Evolutionary conservation across 2,329 filamentous ascomycete genomes (phyloP), one percentile per base, ranked within the genome.

Genomic region (Fusarium pininemorale): DNA sequence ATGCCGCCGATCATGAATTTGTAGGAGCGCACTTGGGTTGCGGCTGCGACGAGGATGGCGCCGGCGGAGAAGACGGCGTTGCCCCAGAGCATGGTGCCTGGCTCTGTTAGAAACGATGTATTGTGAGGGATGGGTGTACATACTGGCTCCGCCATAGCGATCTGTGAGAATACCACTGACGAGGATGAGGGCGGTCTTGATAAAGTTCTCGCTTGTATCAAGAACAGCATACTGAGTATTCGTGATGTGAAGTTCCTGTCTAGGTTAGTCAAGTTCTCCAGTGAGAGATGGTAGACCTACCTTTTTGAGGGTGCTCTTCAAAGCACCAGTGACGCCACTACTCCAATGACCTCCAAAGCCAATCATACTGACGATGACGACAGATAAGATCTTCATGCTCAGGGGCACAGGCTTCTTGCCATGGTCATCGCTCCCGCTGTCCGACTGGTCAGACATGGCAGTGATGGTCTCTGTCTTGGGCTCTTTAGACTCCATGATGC

Each of bases 261-360:
- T 24, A 63, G 20, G 39, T 39, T 57, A 53, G 50, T 30, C n/a
- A 54, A 32, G n/a, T 11, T 20, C 9, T 15, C 5, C 1, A 1
- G 2, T 3, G 1, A 2, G 22, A 15, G 9, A 22, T 4, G 39
- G 9, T 3, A 44, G 37, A 55, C 59, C 5, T 71, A 70, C 80
- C 84, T 90, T 90, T 72, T 91, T 91, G 32, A 91, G 78, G 0
- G 88, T 90, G 24, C 83, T 88, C 77, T 91, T 91, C 85, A 91
- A 87, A 3, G 89, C 89, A 15, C 87, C 87, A 0, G 88, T 90
- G 3, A 91, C 87, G 4, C 89, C 88, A n/a, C 84, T 84, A 70
- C 88, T 90, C 89, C 89, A 91, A 28, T 87, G 85, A 0, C 87
- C 88, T 0, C 89, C 89, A 73, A 91, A 91, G 3, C 89, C 88